Conservation (phyloP, 1,284 basidiomycete genomes). For the Leccinum subfulvum region DNA sequence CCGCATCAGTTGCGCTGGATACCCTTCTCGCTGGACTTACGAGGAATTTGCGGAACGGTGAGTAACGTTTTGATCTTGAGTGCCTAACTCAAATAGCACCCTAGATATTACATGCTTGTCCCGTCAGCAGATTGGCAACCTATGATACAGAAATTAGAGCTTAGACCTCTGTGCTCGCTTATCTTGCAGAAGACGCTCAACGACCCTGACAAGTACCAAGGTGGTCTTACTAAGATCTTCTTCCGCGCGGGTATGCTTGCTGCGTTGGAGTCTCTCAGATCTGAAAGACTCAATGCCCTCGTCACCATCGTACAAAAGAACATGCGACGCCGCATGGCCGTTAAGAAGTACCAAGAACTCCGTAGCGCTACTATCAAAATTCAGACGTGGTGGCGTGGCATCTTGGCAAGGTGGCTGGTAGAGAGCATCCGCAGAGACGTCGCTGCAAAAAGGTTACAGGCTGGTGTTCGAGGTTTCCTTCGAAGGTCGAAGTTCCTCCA, state of each 20-base stretch:
- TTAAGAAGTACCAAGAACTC: constrained; percentile 77
- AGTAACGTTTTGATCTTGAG: constrained; percentile 25
- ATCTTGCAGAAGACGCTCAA: constrained; percentile 87
- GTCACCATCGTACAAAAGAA: constrained; percentile 98
- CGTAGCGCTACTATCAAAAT: constrained; percentile 78
- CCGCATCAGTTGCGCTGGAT: constrained; percentile 97
- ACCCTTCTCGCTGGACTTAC: constrained; percentile 98
- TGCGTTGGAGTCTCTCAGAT: constrained; percentile 89
- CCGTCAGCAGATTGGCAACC: constrained; percentile 83
- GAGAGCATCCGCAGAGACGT: constrained; percentile 71
- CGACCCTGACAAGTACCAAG: constrained; percentile 96
- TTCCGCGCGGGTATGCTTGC: constrained; percentile 99
- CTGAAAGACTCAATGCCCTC: constrained; percentile 84
- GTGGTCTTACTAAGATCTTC: constrained; percentile 97
- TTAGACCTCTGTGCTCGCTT: constrained; percentile 79
- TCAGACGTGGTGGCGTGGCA: constrained; percentile 92
- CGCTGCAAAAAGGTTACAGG: constrained; percentile 80
- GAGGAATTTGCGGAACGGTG: constrained; percentile 99
- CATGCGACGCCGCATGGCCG: constrained; percentile 82
- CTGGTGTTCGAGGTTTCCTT: constrained; percentile 67
- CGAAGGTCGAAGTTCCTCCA: constrained; percentile 73
- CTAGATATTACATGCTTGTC: constrained; percentile 95
- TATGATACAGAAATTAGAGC: constrained; percentile 78
- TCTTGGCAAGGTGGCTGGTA: constrained; percentile 74
- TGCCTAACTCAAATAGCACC: constrained; percentile 16